A percentile compares a stretch with the other conserved stretches of the same genome.
Evolutionary conservation across 306 rosid genomes (phyloP).

Genomic region (Datisca glomerata): DNA sequence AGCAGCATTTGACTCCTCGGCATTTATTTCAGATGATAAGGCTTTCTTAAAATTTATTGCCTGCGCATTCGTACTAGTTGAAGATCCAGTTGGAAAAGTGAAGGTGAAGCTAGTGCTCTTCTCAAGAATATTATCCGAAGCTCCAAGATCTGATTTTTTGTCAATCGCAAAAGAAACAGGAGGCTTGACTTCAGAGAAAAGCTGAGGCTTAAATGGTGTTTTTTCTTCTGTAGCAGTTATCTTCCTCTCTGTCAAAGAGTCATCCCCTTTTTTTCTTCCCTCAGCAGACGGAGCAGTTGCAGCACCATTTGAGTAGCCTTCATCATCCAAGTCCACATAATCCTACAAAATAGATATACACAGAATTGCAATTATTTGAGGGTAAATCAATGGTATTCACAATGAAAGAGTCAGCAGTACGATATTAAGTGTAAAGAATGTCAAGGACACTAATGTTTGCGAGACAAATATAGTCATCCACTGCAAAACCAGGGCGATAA

Average conservation of each 20-base stretch:
- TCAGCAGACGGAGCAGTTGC: conserved; percentile 18
- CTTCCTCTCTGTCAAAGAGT: conserved; percentile 18
- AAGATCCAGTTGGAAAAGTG: conserved; percentile 7
- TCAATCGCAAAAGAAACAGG: conserved; percentile 13
- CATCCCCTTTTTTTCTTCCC: conserved; percentile 26
- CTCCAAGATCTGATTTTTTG: conserved; percentile 15
- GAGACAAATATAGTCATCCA: no score
- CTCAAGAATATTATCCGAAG: conserved; percentile 21
- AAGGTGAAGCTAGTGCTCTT: conserved; percentile 17
- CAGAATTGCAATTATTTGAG: no score
- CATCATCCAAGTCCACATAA: conserved; percentile 70
- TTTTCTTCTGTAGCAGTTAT: conserved; percentile 16
- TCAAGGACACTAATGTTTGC: no score
- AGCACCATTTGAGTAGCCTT: conserved; percentile 30
- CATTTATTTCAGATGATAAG: conserved; percentile 23
- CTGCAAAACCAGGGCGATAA: no score
- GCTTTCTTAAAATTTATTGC: conserved; percentile 15
- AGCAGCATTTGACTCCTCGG: conserved; percentile 23
- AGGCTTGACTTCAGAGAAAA: conserved; percentile 20
- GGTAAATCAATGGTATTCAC: no score
- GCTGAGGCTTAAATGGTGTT: conserved; percentile 19
- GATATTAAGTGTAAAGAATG: no score
- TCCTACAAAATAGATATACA: conserved; percentile 19
- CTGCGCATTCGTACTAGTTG: conserved; percentile 16
- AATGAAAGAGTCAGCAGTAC: no score